phyloP scores from a whole-genome alignment of 768 basidiomycete species.

The Pleurotus tuber-regium region DNA sequence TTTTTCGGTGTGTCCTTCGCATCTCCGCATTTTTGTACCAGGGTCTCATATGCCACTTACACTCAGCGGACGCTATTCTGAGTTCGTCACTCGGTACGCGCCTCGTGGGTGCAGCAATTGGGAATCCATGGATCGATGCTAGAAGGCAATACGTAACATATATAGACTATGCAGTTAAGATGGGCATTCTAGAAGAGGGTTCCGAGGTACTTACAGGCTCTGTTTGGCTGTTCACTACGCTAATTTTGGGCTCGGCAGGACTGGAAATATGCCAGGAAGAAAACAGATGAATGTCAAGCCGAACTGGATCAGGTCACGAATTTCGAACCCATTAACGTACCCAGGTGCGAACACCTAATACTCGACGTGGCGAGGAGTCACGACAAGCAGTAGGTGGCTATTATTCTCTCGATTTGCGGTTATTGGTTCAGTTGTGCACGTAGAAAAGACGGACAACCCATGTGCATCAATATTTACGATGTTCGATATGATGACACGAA shows the following conservation, averaged over 20 bases:
- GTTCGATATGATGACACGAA: slow-evolving; percentile 81
- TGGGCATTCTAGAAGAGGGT: slow-evolving; percentile 71
- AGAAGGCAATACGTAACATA: slow-evolving; percentile 87
- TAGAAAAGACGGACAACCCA: slow-evolving; percentile 65
- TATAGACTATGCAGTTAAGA: slow-evolving; percentile 79
- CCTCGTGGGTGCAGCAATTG: slow-evolving; percentile 83
- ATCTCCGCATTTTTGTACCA: too few species aligned
- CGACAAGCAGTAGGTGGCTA: slow-evolving; percentile 33
- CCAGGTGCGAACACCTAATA: slow-evolving; percentile 60
- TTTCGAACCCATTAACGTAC: slow-evolving; percentile 51
- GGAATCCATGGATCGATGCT: slow-evolving; percentile 98
- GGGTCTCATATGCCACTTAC: slow-evolving; percentile 4
- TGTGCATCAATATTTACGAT: slow-evolving; percentile 95
- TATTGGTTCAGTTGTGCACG: slow-evolving; percentile 2
- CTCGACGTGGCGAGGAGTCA: slow-evolving; percentile 38
- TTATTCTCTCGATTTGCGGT: neutral
- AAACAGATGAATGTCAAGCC: slow-evolving; percentile 58
- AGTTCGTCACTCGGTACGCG: slow-evolving; percentile 55
- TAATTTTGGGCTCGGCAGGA: slow-evolving; percentile 36
- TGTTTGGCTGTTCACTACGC: neutral
- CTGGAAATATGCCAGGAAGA: slow-evolving; percentile 57
- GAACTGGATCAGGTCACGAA: slow-evolving; percentile 38
- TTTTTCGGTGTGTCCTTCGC: slow-evolving; percentile 65
- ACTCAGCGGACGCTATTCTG: slow-evolving; percentile 74
- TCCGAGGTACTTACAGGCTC: slow-evolving; percentile 47